Percentiles rank a stretch among this genome's conserved stretches.
Evolutionary conservation across 768 basidiomycete species (phyloP).

Genomic region (Podaxis sp.): DNA sequence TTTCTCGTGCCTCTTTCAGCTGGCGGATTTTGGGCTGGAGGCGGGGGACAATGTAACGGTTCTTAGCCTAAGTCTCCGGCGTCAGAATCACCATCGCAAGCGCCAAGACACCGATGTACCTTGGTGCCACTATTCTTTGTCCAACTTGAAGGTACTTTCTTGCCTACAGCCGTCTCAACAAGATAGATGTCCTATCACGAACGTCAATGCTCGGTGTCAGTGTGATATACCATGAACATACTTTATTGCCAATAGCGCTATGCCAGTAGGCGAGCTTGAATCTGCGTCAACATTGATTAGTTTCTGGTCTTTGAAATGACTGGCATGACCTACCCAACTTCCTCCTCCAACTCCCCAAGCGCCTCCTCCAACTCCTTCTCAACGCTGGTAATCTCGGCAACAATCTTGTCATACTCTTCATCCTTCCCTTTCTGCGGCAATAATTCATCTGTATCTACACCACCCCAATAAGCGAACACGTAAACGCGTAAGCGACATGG

Average conservation of each 20-base stretch:
- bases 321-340: conserved; percentile 51
- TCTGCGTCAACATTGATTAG: conserved; percentile 17
- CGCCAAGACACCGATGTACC: conserved; percentile 35
- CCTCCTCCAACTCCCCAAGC: conserved; percentile 62
- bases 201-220: background rate
- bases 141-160: conserved; percentile 82
- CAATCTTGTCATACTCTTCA: conserved; percentile 76
- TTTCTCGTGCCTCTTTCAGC: conserved; percentile 94
- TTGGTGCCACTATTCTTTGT: conserved; percentile 78
- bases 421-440: conserved; percentile 86
- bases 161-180: conserved; percentile 64
- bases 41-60: conserved; percentile 76
- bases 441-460: conserved; percentile 63
- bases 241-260: conserved; percentile 82
- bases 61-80: conserved; percentile 48
- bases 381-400: conserved; percentile 63
- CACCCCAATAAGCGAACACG: background rate
- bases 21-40: conserved; percentile 69
- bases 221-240: conserved; percentile 19
- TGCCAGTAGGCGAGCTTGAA: conserved; percentile 43
- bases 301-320: background rate
- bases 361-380: conserved; percentile 72
- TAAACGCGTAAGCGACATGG: too few relatives aligned
- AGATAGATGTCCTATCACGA: conserved; percentile 80
- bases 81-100: background rate